Conservation (phyloP, 306 rosid genomes). For the Hylodesmum podocarpum region DNA sequence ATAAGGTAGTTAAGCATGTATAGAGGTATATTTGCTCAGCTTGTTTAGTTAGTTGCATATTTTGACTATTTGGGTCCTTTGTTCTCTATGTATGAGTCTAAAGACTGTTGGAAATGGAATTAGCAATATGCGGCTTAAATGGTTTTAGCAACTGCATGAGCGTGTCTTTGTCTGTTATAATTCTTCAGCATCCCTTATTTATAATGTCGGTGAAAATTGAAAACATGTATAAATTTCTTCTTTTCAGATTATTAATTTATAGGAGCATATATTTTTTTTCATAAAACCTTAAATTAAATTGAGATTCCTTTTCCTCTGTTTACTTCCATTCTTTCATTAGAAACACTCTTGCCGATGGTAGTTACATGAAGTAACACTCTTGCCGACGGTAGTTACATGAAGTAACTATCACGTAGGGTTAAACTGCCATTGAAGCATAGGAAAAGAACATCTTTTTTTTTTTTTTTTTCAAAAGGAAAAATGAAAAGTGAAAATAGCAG, state of each 20-base stretch:
- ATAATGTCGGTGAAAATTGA: not conserved
- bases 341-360: not conserved
- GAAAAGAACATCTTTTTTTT: too few species aligned
- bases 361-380: not conserved
- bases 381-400: too few species aligned
- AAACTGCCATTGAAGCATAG: too few species aligned
- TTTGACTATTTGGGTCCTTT: conserved; percentile 7
- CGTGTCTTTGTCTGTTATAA: not conserved
- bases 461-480: too few species aligned
- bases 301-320: not conserved
- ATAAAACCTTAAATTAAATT: not conserved
- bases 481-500: too few species aligned
- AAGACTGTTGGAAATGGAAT: conserved; percentile 8
- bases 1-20: conserved; percentile 24
- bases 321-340: not conserved
- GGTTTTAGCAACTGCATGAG: not conserved
- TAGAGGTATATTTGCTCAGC: not conserved
- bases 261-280: not conserved
- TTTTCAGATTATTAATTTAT: not conserved
- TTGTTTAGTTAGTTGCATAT: conserved; percentile 3
- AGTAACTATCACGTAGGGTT: too few species aligned
- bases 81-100: not conserved
- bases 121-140: conserved; percentile 1
- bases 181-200: not conserved
- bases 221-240: not conserved